phyloP scores from a whole-genome alignment of 2,329 filamentous ascomycete genomes.

The Cryphonectria carpinicola region DNA sequence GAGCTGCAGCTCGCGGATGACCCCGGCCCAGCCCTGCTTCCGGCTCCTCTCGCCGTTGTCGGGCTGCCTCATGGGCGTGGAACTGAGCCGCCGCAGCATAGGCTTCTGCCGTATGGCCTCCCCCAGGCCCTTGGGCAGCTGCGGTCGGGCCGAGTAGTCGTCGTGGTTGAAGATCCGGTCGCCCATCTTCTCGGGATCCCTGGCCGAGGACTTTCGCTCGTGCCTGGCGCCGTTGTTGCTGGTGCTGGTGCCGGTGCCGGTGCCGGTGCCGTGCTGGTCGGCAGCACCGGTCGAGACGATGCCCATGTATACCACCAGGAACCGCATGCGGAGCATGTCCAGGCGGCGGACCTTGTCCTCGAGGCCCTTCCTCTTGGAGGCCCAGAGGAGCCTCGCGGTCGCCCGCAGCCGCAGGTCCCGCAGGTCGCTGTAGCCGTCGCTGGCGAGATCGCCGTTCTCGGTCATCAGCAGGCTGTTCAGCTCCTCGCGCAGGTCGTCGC shows the following conservation, averaged over 20 bases:
- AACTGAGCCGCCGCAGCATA: slow-evolving; percentile 57
- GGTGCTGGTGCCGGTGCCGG: slow-evolving; percentile 16
- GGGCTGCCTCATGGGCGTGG: slow-evolving; percentile 57
- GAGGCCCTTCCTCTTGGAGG: slow-evolving; percentile 54
- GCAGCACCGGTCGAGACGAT: slow-evolving; percentile 51
- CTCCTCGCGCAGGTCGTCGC: slow-evolving; percentile 65
- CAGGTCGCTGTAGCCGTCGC: slow-evolving; percentile 28
- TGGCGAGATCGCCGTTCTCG: slow-evolving; percentile 44
- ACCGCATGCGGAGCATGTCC: slow-evolving; percentile 66
- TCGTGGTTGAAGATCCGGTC: slow-evolving; percentile 33
- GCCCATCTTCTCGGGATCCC: slow-evolving; percentile 38
- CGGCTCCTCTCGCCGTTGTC: slow-evolving; percentile 52
- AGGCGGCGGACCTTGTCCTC: slow-evolving; percentile 62
- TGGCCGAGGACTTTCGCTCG: slow-evolving; percentile 32
- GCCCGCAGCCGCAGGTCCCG: slow-evolving; percentile 45
- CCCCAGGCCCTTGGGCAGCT: slow-evolving; percentile 46
- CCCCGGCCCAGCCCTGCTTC: slow-evolving; percentile 63
- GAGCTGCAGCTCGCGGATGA: slow-evolving; percentile 65
- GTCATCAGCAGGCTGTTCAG: slow-evolving; percentile 55
- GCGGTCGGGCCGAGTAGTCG: slow-evolving; percentile 37
- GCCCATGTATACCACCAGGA: slow-evolving; percentile 67
- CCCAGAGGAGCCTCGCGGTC: slow-evolving; percentile 61
- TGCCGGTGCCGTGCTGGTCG: slow-evolving; percentile 28
- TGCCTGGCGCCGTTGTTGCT: slow-evolving; percentile 40
- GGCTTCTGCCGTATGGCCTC: slow-evolving; percentile 51